Base-by-base conservation (phyloP, 768 basidiomycete genomes). In the Auricularia sp. region DNA sequence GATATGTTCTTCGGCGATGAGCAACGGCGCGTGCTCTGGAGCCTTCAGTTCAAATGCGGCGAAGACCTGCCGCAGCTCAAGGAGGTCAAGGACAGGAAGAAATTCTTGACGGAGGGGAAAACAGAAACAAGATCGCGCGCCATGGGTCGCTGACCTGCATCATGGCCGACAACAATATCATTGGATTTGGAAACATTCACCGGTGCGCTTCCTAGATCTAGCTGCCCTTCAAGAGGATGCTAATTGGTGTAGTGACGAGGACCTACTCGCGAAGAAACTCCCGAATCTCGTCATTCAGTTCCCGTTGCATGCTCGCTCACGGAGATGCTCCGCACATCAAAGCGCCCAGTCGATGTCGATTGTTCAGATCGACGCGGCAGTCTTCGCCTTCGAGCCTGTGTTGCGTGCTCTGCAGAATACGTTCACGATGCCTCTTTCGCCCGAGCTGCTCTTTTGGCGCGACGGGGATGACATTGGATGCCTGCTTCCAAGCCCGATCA, bases 351-450 rank as follows among this genome's bases (percentile, higher is more conserved):
- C 74, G 4, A 68, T 84, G 35, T 75, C 77, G 33, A 77, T 88
- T 34, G 67, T 88, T 29, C 83, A 83, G 64, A 82, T 87, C 33
- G 81, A 88, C 68, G 83, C 83, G 0, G 83, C 85, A 0, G 71
- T 87, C 4, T 89, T 87, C 69, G 75, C 87, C 0, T 88, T 82
- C 65, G 82, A 86, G 68, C 85, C 86, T 2, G 77, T 88, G 33
- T 77, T 89, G n/a, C 79, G 73, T 54, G 82, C 79, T 1, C 75
- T 89, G 33, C 81, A 89, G 71, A 69, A 75, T 18, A 79, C 77
- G 65, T 76, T 68, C 5, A 65, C 65, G 0, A 69, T 88, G 3
- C 81, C 85, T 0, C 74, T 88, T 3, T 72, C 77, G 0, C 69
- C 74, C 2, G 85, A 87, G 65, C 70, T 89, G 14, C 67, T 88